phyloP scores from a whole-genome alignment of 345 rosid species.

The Odontarrhena argentea region DNA sequence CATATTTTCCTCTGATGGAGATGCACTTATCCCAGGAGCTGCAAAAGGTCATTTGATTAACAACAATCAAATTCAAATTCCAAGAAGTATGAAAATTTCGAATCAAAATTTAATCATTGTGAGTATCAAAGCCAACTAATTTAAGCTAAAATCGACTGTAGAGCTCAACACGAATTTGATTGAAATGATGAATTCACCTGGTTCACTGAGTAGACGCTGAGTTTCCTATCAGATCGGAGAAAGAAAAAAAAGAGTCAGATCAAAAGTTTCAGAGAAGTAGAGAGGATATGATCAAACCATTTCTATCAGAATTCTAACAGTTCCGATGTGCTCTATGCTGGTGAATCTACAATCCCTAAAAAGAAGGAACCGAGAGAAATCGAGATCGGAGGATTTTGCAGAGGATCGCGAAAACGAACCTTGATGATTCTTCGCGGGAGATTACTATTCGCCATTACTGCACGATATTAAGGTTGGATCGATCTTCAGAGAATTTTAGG shows the following conservation, averaged over 20 bases:
- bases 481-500: slow-evolving; percentile 28
- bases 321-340: neutral
- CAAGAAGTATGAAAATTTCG: neutral
- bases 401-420: slow-evolving; percentile 51
- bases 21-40: slow-evolving; percentile 99
- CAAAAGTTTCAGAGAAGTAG: slow-evolving; percentile 16
- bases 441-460: slow-evolving; percentile 87
- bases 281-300: slow-evolving; percentile 5
- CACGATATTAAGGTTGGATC: slow-evolving; percentile 25
- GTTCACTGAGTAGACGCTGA: slow-evolving; percentile 98
- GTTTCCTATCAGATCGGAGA: slow-evolving; percentile 72
- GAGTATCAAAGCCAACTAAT: slow-evolving; percentile 3
- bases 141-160: slow-evolving; percentile 10
- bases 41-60: slow-evolving; percentile 26
- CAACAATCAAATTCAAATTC: neutral
- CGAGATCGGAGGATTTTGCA: slow-evolving; percentile 15
- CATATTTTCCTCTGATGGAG: slow-evolving; percentile 97
- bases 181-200: slow-evolving; percentile 54
- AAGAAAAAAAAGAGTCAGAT: slow-evolving; percentile 22
- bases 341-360: neutral
- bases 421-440: slow-evolving; percentile 98
- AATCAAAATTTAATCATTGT: neutral
- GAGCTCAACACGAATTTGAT: neutral
- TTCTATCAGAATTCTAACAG: neutral
- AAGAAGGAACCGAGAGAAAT: slow-evolving; percentile 16